A percentile compares a stretch with the other conserved stretches of the same genome.
Conservation (phyloP, 1,284 basidiomycete species). For the Apiotrichum domesticum region DNA sequence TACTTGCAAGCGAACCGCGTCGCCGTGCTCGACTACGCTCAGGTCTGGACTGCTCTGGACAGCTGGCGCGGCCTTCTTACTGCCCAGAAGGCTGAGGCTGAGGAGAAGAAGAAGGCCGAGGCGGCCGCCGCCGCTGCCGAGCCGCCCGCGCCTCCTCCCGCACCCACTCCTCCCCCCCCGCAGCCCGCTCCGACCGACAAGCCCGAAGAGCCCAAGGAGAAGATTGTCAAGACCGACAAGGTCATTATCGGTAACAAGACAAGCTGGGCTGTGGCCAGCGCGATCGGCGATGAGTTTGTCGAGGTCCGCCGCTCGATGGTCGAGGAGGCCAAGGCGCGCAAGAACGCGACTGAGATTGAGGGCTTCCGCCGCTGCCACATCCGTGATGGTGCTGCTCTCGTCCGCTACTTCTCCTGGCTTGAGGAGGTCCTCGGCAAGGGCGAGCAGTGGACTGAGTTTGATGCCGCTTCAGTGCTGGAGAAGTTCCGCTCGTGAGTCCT, state of each 20-base stretch:
- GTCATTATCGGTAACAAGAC: constrained; percentile 62
- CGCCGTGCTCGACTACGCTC: constrained; percentile 64
- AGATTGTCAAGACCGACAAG: constrained; percentile 39
- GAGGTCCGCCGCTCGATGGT: constrained; percentile 65
- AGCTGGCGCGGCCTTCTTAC: constrained; percentile 21
- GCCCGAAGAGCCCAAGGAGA: constrained; percentile 17
- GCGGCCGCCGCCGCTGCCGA: constrained; percentile 4
- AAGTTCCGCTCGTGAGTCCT: constrained; percentile 65
- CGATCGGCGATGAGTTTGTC: constrained; percentile 63
- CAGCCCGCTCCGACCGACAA: background rate
- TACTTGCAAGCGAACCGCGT: constrained; percentile 60
- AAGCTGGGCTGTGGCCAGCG: constrained; percentile 69
- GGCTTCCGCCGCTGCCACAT: constrained; percentile 87
- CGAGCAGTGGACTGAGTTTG: constrained; percentile 67
- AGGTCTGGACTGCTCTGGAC: constrained; percentile 52
- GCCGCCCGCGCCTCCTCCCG: constrained; percentile 6
- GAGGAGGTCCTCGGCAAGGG: constrained; percentile 70
- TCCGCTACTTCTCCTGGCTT: constrained; percentile 88
- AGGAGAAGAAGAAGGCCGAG: constrained; percentile 4
- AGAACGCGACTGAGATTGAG: constrained; percentile 77
- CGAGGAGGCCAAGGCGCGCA: constrained; percentile 78
- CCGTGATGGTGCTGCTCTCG: constrained; percentile 80
- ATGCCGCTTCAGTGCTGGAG: constrained; percentile 74
- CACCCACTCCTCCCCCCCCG: background rate
- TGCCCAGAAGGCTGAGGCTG: constrained; percentile 11